Base-by-base conservation (phyloP, 179 eudicot species). In the Carnegiea gigantea region DNA sequence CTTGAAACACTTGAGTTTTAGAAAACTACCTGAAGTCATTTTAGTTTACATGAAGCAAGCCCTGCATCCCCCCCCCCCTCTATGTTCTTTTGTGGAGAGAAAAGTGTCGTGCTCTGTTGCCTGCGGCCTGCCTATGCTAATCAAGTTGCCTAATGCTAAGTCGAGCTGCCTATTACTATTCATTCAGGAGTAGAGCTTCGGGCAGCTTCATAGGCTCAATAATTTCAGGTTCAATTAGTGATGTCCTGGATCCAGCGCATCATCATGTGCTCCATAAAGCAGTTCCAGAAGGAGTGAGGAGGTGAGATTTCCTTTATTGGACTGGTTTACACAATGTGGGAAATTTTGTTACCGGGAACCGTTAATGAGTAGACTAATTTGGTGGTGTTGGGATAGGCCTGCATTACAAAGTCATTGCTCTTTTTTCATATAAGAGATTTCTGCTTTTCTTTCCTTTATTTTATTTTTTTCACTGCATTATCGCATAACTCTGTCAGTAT, bases 181-280 rank as follows among this genome's bases (percentile, higher is more conserved):
- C 53, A 1, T 77, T 77, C 85, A 90, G 91, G 86, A 86, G 84
- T 81, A 90, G 85, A 80, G 88, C 89, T 79, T 86, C 95, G 53
- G 85, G 83, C 82, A 88, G 92, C 75, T 84, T 95, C 73, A 88
- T 95, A 30, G 92, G 97, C 78, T 89, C 93, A 68, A 86, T 94
- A 77, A 84, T 92, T 30, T 98, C 98, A 64, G 88, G 88, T 62
- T 86, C 97, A 78, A 89, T 95, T 49, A 86, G 86, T 77, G 95
- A 94, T 87, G 90, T 86, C 57, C 77, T 95, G 84, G 98, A 95
- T 91, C 92, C 97, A 60, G 85, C 94, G 78, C 89, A 91, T 88
- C 98, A 93, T 88, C 94, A 90, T 80, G 90, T 95, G 83, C 93
- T 94, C 77, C 99, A 91, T 80, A 90, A 90, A 84, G 98, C 88